A percentile compares a stretch with the other conserved stretches of the same genome.
These are phyloP conservation scores for Pelargonium cotyledonis DNA, from an alignment of 441 rosid species.

Conservation along the genomic window DNA sequence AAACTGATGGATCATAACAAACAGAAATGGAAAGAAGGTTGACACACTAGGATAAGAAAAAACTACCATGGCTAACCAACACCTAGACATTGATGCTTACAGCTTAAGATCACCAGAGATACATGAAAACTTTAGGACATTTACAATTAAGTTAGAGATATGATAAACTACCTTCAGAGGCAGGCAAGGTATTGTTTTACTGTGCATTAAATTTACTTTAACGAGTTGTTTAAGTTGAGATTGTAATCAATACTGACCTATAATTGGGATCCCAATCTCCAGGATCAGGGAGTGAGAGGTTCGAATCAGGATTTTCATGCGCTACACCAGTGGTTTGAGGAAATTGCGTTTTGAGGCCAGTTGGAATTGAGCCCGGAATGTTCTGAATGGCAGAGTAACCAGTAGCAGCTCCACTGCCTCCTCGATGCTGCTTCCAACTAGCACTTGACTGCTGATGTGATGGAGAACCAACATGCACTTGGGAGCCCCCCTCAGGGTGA, in stretches of 20 bases:
- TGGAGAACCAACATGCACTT: slow-evolving; percentile 41
- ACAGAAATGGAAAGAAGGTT: too few species aligned
- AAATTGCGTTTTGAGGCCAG: slow-evolving; percentile 35
- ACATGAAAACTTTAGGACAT: too few species aligned
- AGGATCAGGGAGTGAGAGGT: slow-evolving; percentile 71
- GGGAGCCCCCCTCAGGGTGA: slow-evolving; percentile 58
- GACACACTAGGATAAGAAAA: too few species aligned
- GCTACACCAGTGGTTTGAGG: slow-evolving; percentile 38
- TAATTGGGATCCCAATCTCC: slow-evolving; percentile 99
- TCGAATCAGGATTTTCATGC: slow-evolving; percentile 49
- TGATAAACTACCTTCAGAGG: too few species aligned
- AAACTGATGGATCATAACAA: too few species aligned
- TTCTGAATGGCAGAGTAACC: slow-evolving; percentile 47
- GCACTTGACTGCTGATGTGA: slow-evolving; percentile 51
- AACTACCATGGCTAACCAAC: too few species aligned
- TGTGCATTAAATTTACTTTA: neutral
- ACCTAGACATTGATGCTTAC: too few species aligned
- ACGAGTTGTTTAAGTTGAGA: neutral
- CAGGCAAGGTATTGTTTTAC: neutral
- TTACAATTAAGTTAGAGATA: too few species aligned
- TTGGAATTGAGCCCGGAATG: slow-evolving; percentile 39
- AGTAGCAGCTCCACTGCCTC: slow-evolving; percentile 38
- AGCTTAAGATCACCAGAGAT: too few species aligned
- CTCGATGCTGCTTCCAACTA: slow-evolving; percentile 51
- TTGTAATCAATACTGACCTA: slow-evolving; percentile 46